Evolutionary conservation across 1,139 yeast genomes (phyloP), one percentile per base, ranked within the genome.

Genomic region (Pneumocystis sp.): DNA sequence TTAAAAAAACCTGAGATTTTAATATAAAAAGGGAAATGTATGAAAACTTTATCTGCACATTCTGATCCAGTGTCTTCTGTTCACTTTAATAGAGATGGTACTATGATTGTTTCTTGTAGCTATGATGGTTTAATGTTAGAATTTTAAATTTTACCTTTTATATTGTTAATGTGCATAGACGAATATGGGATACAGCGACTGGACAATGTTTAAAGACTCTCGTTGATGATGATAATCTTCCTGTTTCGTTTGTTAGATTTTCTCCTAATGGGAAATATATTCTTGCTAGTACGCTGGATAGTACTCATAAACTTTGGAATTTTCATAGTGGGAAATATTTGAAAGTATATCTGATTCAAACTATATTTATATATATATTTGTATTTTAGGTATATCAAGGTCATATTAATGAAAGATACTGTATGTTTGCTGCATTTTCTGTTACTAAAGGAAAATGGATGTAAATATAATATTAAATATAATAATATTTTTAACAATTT

Each of bases 141-240:
- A 40, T 17, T n/a, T 31, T 62, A 34, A 12, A 17, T 21, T 61
- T 56, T 57, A 37, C 15, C 44, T 5, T n/a, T 25, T 40, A 66
- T 73, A 60, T 73, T 74, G 31, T 8, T 59, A n/a, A 35, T 35
- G 10, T 15, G 35, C 21, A 7, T 12, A 37, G 67, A 68, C 79
- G 98, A 65, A 76, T 93, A 45, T 93, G 95, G 79, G 97, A 91
- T 74, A 82, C 91, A 50, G 86, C 83, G 64, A 81, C 95, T 0
- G 97, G 97, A 1, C 96, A 90, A 70, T 93, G 98, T 76, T 78
- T 93, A 70, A 88, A 89, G 72, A 93, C 98, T 0, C 76, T 93
- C 69, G 89, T 93, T 31, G 67, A 72, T 69, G 65, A 71, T 71
- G 59, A 72, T 70, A 66, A 70, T 65, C 61, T 71, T 21, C 88